Conservation (phyloP, 805 yeast genomes). For the Ogataea pilisensis region DNA sequence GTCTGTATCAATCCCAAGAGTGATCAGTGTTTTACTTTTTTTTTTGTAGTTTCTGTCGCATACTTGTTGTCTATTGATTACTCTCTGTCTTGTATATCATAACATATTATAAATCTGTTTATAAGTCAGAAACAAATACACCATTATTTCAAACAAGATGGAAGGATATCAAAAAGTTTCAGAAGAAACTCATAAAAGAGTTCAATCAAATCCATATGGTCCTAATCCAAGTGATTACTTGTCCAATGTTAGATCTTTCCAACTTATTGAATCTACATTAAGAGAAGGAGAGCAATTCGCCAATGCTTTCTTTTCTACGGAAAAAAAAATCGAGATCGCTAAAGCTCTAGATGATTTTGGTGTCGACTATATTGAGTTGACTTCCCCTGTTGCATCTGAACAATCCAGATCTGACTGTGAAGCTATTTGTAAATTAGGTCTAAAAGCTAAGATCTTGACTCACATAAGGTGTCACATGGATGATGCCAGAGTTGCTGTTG, state of each 20-base stretch:
- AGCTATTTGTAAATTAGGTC: conserved; percentile 95
- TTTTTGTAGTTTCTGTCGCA: too few relatives aligned
- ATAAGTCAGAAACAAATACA: neutral
- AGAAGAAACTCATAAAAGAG: conserved; percentile 38
- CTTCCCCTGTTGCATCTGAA: conserved; percentile 97
- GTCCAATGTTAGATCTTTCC: conserved; percentile 84
- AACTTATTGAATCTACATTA: conserved; percentile 89
- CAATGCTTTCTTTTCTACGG: conserved; percentile 91
- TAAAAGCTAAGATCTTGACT: conserved; percentile 91
- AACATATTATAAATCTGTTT: neutral
- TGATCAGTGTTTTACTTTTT: too few relatives aligned
- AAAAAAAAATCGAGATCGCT: conserved; percentile 94
- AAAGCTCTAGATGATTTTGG: conserved; percentile 97
- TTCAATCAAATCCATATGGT: conserved; percentile 76
- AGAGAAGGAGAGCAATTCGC: conserved; percentile 99
- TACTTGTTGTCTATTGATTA: too few relatives aligned
- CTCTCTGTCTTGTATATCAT: neutral
- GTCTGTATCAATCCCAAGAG: neutral
- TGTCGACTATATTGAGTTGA: conserved; percentile 94
- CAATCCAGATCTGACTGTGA: conserved; percentile 92
- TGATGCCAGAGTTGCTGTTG: conserved; percentile 95
- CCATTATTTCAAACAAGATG: conserved; percentile 1
- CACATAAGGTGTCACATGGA: conserved; percentile 99
- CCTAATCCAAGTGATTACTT: conserved; percentile 91
- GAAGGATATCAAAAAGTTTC: conserved; percentile 42